Percentiles rank a stretch among this genome's conserved stretches.
Evolutionary conservation across 192 early-diverging fungal genomes (phyloP).

Genomic region (Rhizoclosmatium sp.): DNA sequence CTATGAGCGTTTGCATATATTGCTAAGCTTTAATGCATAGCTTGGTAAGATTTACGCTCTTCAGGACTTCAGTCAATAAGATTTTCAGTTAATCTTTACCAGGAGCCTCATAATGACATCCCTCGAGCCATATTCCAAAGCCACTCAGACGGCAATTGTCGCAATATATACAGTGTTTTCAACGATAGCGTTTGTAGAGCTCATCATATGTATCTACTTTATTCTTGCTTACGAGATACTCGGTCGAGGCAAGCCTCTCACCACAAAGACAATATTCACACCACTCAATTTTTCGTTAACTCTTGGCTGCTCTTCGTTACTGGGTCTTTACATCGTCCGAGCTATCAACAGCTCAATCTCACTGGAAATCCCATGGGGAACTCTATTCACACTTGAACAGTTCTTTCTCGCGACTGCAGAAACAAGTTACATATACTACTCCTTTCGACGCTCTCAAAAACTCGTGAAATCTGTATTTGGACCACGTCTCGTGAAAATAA

Average conservation of each 20-base stretch:
- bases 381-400: constrained; percentile 1
- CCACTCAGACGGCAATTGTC: too few species aligned
- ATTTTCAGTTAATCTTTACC: too few species aligned
- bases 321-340: background rate
- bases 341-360: background rate
- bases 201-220: background rate
- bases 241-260: background rate
- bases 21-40: too few species aligned
- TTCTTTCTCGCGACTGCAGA: constrained; percentile 10
- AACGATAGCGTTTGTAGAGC: background rate
- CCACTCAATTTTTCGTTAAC: constrained; percentile 15
- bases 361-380: background rate
- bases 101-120: too few species aligned
- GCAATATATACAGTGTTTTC: background rate
- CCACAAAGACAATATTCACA: constrained; percentile 4
- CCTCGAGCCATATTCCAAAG: too few species aligned
- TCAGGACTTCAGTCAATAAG: too few species aligned
- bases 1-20: too few species aligned
- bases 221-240: constrained; percentile 7
- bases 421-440: constrained; percentile 11
- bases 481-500: background rate
- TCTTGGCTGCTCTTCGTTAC: background rate
- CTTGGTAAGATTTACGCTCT: too few species aligned
- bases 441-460: constrained; percentile 10
- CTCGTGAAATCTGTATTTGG: background rate